phyloP scores from a whole-genome alignment of 2,329 filamentous ascomycete species.

The Mycosphaerella sp. region DNA sequence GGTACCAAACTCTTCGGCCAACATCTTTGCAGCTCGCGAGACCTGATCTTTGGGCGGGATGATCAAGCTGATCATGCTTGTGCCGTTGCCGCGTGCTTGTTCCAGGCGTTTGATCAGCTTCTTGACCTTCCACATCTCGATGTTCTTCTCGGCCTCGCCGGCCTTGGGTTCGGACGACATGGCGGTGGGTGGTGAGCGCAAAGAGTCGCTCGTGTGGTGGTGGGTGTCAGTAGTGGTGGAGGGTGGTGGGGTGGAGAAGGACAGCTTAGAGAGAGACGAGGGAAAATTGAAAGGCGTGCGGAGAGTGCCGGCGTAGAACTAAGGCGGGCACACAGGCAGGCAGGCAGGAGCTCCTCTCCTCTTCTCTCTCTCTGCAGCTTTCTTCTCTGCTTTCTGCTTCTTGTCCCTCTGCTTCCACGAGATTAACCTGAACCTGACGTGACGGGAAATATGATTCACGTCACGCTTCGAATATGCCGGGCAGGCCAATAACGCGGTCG shows the following conservation, averaged over 20 bases:
- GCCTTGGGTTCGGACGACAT: slow-evolving; percentile 82
- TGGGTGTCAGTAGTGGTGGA: background rate
- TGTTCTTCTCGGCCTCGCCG: slow-evolving; percentile 98
- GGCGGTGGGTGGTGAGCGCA: slow-evolving; percentile 42
- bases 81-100: slow-evolving; percentile 95
- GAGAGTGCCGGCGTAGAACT: no score
- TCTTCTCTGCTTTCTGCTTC: no score
- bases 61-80: slow-evolving; percentile 98
- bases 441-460: no score
- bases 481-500: no score
- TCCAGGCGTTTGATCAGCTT: slow-evolving; percentile 99
- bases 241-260: background rate
- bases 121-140: slow-evolving; percentile 95
- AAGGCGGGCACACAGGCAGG: background rate
- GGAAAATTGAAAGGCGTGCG: background rate
- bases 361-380: no score
- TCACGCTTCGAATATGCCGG: no score
- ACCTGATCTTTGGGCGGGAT: slow-evolving; percentile 99
- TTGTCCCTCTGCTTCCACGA: no score
- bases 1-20: slow-evolving; percentile 86
- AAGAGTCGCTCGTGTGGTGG: background rate
- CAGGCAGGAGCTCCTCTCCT: background rate
- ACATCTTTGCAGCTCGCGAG: slow-evolving; percentile 95
- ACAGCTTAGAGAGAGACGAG: background rate
- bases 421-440: no score